These are phyloP conservation scores for Cladophialophora bantiana DNA, from an alignment of 2,329 filamentous ascomycete species.

Conservation along the genomic window DNA sequence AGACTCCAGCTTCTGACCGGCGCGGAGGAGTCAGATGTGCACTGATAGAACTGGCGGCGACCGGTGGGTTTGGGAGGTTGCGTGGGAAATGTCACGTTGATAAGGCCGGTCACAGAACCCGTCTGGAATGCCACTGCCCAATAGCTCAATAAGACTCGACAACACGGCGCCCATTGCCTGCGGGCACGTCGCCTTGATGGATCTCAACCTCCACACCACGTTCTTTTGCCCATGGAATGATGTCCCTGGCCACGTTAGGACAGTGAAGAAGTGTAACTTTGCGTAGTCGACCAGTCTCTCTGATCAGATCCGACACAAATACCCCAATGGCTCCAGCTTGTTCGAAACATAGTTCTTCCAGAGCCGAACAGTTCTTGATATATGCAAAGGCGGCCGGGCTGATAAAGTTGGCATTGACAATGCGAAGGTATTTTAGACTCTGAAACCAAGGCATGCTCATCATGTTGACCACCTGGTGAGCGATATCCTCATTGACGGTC, in stretches of 20 bases:
- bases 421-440: constrained; percentile 16
- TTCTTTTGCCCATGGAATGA: constrained; percentile 24
- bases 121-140: background rate
- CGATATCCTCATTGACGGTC: background rate
- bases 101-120: background rate
- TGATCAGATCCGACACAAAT: constrained; percentile 31
- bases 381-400: constrained; percentile 14
- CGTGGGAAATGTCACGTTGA: background rate
- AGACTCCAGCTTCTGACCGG: no score
- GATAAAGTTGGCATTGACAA: constrained; percentile 9
- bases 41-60: no score
- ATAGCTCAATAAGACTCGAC: background rate
- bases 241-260: constrained; percentile 26
- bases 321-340: constrained; percentile 22
- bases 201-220: constrained; percentile 21
- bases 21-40: no score
- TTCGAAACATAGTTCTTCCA: constrained; percentile 26
- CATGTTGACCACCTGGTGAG: background rate
- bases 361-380: constrained; percentile 10
- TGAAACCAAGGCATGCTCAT: constrained; percentile 14
- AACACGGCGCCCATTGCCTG: background rate
- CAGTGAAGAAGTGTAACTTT: constrained; percentile 24
- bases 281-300: constrained; percentile 19
- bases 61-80: background rate
- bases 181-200: background rate